Evolutionary conservation across 768 basidiomycete species (phyloP), one percentile per base, ranked within the genome.

Genomic region (Macrolepiota albuminosa): DNA sequence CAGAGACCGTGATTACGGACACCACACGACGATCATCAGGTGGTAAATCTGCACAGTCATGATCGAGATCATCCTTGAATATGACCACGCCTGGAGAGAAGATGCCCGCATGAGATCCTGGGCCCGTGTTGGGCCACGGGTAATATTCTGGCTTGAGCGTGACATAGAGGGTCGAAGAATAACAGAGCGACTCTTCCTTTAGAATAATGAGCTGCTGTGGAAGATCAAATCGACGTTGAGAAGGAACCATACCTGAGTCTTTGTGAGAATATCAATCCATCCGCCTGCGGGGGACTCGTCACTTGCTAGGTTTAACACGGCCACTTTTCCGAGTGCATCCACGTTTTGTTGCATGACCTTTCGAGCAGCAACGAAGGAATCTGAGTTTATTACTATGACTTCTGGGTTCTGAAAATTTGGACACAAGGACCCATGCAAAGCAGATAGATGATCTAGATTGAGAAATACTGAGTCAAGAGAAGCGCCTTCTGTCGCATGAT

Each of bases 171-270:
- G 78, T 80, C 4, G 79, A 79, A 9, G 77, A 76, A 63, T 80
- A 81, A 61, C 80, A 81, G 0, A 81, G 70, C 0, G 79, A 77
- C 65, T 81, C 79, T 70, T 80, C 79, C 77, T 79, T 47, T 11
- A 37, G 14, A 8, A 49, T 6, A 39, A 21, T 4, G 8, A 14
- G 9, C 36, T 37, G 18, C 7, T 26, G 21, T 36, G 14, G 24
- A 31, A 1, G 31, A 58, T 40, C 11, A 46, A 58, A 10, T 31
- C 2, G 29, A 57, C 21, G 9, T 31, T 3, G 24, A 57, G 24
- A 21, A 24, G n/a, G 13, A 34, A 21, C 26, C 33, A 16, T 39
- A 71, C 76, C 66, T 76, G 75, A 10, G 76, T 75, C 51, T 54
- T 71, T 9, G 63, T 60, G 14, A 74, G 61, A 49, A 57, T 65